phyloP scores from a whole-genome alignment of 306 rosid genomes.

The Sphenostylis stenocarpa region DNA sequence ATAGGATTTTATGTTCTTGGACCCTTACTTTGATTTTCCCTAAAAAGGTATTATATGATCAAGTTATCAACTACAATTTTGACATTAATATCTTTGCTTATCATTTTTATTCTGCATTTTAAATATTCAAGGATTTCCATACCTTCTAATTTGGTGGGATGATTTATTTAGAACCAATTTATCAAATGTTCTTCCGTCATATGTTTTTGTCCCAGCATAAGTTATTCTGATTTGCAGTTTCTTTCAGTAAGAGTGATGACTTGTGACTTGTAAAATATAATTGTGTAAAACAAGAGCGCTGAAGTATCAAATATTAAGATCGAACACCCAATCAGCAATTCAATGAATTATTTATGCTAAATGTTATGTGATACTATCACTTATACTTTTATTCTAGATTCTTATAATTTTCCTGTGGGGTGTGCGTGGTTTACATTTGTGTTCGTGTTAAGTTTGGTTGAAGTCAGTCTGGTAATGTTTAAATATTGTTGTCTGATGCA shows the following conservation, averaged over 20 bases:
- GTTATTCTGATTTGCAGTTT: background rate
- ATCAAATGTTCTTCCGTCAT: background rate
- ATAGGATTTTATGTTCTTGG: background rate
- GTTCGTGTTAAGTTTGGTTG: conserved; percentile 5
- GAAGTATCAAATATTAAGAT: background rate
- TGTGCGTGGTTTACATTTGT: background rate
- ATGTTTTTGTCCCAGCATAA: background rate
- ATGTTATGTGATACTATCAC: background rate
- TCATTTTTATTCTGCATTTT: background rate
- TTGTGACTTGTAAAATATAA: background rate
- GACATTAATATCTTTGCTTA: background rate
- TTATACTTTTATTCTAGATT: conserved; percentile 15
- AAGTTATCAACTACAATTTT: background rate
- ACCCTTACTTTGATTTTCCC: background rate
- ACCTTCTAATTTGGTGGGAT: background rate
- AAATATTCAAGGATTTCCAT: background rate
- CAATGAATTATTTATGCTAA: background rate
- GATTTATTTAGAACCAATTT: background rate
- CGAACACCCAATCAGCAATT: background rate
- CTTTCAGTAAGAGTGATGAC: background rate
- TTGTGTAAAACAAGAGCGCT: background rate
- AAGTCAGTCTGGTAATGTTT: conserved; percentile 61
- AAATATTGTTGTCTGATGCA: background rate
- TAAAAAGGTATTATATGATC: background rate
- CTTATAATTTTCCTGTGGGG: background rate